These are phyloP conservation scores for Cutaneotrichosporon mucoides DNA, from an alignment of 1,284 basidiomycete species.

Conservation along the genomic window DNA sequence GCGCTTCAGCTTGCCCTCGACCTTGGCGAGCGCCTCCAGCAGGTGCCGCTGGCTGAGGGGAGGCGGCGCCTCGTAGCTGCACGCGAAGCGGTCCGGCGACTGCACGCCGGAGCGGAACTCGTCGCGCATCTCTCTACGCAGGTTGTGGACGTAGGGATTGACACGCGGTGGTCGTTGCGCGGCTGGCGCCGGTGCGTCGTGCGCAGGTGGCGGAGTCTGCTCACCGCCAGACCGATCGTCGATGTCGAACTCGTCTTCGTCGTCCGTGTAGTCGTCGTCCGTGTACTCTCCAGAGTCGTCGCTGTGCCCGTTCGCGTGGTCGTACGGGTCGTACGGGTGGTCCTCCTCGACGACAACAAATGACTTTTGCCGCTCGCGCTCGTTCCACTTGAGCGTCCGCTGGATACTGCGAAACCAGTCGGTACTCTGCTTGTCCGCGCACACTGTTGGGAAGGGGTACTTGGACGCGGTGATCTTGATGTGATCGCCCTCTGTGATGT, in stretches of 20 bases:
- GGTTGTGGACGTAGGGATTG: neutral
- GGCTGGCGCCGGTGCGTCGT: neutral
- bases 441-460: conserved; percentile 98
- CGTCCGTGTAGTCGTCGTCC: conserved; percentile 53
- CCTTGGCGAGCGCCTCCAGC: conserved; percentile 31
- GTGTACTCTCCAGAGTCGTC: conserved; percentile 53
- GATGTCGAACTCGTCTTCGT: conserved; percentile 76
- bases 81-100: conserved; percentile 70
- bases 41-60: conserved; percentile 52
- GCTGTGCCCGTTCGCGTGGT: conserved; percentile 1
- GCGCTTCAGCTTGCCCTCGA: conserved; percentile 11
- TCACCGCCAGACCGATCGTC: conserved; percentile 61
- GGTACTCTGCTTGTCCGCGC: conserved; percentile 91
- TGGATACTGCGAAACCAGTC: conserved; percentile 99
- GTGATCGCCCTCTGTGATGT: conserved; percentile 73
- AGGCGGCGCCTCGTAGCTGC: conserved; percentile 58
- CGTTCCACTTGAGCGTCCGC: conserved; percentile 96
- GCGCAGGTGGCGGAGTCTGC: conserved; percentile 20
- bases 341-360: conserved; percentile 96
- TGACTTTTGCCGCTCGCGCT: conserved; percentile 92
- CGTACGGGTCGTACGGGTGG: conserved; percentile 6
- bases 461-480: conserved; percentile 98
- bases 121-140: neutral
- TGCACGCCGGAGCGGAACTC: conserved; percentile 55
- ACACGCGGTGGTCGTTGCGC: neutral